Evolutionary conservation across 768 basidiomycete species (phyloP).

Genomic region (Trametes elegans): DNA sequence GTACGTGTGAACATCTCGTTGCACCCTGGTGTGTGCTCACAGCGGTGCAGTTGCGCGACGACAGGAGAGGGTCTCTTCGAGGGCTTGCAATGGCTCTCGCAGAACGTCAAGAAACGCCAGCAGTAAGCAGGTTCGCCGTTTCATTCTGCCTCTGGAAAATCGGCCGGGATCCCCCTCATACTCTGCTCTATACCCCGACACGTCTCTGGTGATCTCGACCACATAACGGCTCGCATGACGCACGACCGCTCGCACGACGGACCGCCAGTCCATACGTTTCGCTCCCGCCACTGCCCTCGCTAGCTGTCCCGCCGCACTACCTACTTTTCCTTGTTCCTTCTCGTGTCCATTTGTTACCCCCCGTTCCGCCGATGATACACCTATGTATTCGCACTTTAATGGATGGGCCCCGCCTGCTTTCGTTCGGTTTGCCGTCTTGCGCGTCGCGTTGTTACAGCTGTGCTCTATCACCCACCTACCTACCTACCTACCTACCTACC

Average conservation of each 20-base stretch:
- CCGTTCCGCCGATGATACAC: slow-evolving; percentile 28
- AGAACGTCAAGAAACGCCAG: slow-evolving; percentile 94
- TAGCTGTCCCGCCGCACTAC: slow-evolving; percentile 11
- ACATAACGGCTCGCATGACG: slow-evolving; percentile 32
- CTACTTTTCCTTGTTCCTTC: slow-evolving; percentile 17
- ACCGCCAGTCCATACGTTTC: slow-evolving; percentile 29
- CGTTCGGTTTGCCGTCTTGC: slow-evolving; percentile 13
- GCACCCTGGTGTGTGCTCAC: not conserved
- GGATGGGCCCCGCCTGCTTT: slow-evolving; percentile 22
- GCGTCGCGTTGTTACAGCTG: slow-evolving; percentile 7
- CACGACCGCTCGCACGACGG: slow-evolving; percentile 33
- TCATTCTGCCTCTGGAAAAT: slow-evolving; percentile 28
- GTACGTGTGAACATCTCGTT: slow-evolving; percentile 41
- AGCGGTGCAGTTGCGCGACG: slow-evolving; percentile 76
- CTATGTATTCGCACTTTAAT: slow-evolving; percentile 32
- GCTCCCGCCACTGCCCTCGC: slow-evolving; percentile 4
- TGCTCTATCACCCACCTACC: slow-evolving; percentile 9
- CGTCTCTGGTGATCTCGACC: slow-evolving; percentile 26
- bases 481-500: too few species aligned
- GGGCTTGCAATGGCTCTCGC: slow-evolving; percentile 95
- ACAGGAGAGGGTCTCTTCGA: slow-evolving; percentile 97
- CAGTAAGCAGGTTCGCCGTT: slow-evolving; percentile 42
- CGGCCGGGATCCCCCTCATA: slow-evolving; percentile 25
- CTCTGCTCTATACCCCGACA: slow-evolving; percentile 32
- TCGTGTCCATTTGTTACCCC: slow-evolving; percentile 20